Base-by-base conservation (phyloP, 352 stramenopile species). In the Globisporangium alternatum region DNA sequence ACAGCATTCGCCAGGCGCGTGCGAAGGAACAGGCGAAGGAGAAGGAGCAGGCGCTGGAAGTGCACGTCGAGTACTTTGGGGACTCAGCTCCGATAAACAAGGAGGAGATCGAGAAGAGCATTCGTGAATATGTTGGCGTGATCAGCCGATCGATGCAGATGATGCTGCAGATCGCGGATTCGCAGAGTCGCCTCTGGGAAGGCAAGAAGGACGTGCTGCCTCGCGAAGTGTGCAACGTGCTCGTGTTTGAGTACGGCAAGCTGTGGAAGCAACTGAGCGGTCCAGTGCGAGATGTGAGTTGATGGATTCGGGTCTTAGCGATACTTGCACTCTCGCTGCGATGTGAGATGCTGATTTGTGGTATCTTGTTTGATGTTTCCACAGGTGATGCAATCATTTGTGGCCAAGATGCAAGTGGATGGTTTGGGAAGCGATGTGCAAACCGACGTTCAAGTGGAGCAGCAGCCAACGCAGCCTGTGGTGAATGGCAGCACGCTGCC, bases 41-140 rank as follows among this genome's bases (percentile, higher is more conserved):
- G 37, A 74, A 89, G 52, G 69, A 82, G 55, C 66, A 78, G 31
- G 67, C 58, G 12, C 65, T 93, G 21, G 60, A 60, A n/a, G 64
- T 61, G 3, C 81, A 91, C 48, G 56, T 81, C 3, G 78, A 90
- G 31, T 82, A 81, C 22, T 93, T 88, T 59, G 83, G 77, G 0
- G 81, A 89, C 56, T 76, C 76, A 4, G 83, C 80, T 12, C 85
- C 81, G 8, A 89, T 80, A 25, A 77, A 79, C 33, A 82, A 81
- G 47, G 72, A 75, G 0, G 83, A 90, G n/a, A 82, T 91, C 37
- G 71, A 90, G 55, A 71, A 73, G 56, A 74, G 82, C 1, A 91
- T 93, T 48, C 75, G 60, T 13, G 83, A 93, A 54, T 91, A 88
- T 45, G 74, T 77, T 13, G 74, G 70, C 0, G 72, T 90, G 5